Conservation (phyloP, 2,329 filamentous ascomycete genomes). For the Pseudodiploospora longispora region DNA sequence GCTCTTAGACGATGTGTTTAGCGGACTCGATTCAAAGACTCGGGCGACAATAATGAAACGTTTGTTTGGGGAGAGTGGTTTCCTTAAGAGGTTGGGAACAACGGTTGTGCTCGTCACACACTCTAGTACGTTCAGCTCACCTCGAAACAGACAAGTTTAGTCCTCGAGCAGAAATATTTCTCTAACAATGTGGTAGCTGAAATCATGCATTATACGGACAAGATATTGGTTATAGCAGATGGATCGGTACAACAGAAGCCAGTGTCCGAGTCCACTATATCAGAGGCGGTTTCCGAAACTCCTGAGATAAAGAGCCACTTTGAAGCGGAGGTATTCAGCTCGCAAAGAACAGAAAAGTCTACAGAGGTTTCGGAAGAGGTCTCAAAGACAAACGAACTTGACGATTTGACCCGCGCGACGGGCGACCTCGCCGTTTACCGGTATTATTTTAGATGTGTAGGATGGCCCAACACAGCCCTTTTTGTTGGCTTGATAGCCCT, state of each 20-base stretch:
- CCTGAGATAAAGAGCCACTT: too few species aligned
- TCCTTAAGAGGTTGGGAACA: constrained; percentile 10
- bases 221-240: constrained; percentile 4
- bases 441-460: constrained; percentile 12
- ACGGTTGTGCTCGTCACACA: constrained; percentile 11
- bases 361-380: background rate
- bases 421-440: constrained; percentile 10
- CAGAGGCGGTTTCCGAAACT: too few species aligned
- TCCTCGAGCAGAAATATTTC: background rate
- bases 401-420: constrained; percentile 4
- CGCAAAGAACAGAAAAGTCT: too few species aligned
- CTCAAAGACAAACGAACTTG: constrained; percentile 4
- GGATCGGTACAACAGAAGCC: background rate
- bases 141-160: background rate
- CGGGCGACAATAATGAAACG: constrained; percentile 8
- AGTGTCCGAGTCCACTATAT: too few species aligned
- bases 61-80: constrained; percentile 11
- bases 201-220: constrained; percentile 8
- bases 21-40: constrained; percentile 59
- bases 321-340: too few species aligned
- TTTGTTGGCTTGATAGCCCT: constrained; percentile 8
- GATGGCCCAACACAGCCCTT: constrained; percentile 5
- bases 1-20: constrained; percentile 79
- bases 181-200: constrained; percentile 1
- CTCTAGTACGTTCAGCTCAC: constrained; percentile 5